These are phyloP conservation scores for Cryptococcus floricola DNA, from an alignment of 1,284 basidiomycete genomes.

Conservation along the genomic window DNA sequence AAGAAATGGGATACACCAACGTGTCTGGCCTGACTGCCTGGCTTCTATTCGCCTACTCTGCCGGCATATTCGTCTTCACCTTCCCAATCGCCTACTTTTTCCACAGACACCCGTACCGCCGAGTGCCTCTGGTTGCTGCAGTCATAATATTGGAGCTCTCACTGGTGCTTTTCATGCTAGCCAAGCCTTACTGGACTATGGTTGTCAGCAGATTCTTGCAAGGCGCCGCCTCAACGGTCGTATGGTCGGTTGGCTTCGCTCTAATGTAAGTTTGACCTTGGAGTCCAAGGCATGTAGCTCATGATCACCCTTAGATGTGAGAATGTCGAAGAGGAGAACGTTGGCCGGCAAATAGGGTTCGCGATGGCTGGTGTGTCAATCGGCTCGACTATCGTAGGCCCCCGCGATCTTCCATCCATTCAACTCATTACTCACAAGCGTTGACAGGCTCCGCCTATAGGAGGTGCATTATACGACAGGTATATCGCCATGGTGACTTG, in stretches of 20 bases:
- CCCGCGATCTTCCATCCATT: conserved; percentile 34
- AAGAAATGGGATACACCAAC: conserved; percentile 29
- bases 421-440: not conserved
- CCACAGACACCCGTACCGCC: conserved; percentile 56
- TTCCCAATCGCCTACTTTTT: conserved; percentile 66
- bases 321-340: conserved; percentile 57
- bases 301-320: conserved; percentile 57
- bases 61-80: conserved; percentile 51
- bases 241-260: conserved; percentile 58
- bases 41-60: conserved; percentile 41
- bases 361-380: conserved; percentile 66
- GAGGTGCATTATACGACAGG: conserved; percentile 60
- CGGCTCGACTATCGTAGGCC: conserved; percentile 52
- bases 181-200: conserved; percentile 66
- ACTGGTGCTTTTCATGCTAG: conserved; percentile 74
- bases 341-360: conserved; percentile 68
- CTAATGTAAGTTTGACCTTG: conserved; percentile 17
- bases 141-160: conserved; percentile 27
- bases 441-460: conserved; percentile 57
- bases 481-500: not conserved
- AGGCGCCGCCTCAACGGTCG: conserved; percentile 66
- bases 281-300: not conserved
- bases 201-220: conserved; percentile 66
- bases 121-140: conserved; percentile 58
- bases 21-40: conserved; percentile 38